These are phyloP conservation scores for Acacia melanoxylon DNA, from an alignment of 306 rosid species.

Conservation along the genomic window DNA sequence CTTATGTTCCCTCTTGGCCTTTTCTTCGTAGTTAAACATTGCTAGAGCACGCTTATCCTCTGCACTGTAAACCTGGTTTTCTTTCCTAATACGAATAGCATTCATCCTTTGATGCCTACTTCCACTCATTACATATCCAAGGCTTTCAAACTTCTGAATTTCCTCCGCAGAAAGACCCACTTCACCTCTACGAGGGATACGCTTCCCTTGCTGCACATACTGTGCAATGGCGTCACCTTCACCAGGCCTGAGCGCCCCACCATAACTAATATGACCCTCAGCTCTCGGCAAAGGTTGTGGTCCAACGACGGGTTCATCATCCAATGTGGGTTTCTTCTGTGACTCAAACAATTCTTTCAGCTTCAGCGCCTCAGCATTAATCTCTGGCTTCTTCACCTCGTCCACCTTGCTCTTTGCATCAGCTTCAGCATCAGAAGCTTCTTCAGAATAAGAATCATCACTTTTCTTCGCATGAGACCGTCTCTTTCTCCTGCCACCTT, in stretches of 20 bases:
- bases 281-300: constrained; percentile 94
- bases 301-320: constrained; percentile 75
- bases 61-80: constrained; percentile 97
- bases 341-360: constrained; percentile 73
- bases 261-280: constrained; percentile 97
- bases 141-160: constrained; percentile 78
- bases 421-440: constrained; percentile 45
- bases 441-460: constrained; percentile 44
- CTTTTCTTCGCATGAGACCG: constrained; percentile 39
- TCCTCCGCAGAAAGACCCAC: constrained; percentile 98
- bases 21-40: constrained; percentile 94
- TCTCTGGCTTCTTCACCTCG: constrained; percentile 44
- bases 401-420: constrained; percentile 45
- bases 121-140: constrained; percentile 98
- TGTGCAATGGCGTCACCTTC: constrained; percentile 98
- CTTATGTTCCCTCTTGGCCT: constrained; percentile 91
- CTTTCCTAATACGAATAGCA: constrained; percentile 96
- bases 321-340: constrained; percentile 74
- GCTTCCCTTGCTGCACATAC: constrained; percentile 98
- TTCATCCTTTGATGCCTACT: constrained; percentile 99
- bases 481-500: constrained; percentile 40
- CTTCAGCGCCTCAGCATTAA: constrained; percentile 55
- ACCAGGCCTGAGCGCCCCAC: constrained; percentile 98
- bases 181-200: constrained; percentile 96
- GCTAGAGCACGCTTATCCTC: constrained; percentile 98